A percentile compares a stretch with the other conserved stretches of the same genome.
phyloP scores from a whole-genome alignment of 2,329 filamentous ascomycete genomes.

The Xylaria sp. region DNA sequence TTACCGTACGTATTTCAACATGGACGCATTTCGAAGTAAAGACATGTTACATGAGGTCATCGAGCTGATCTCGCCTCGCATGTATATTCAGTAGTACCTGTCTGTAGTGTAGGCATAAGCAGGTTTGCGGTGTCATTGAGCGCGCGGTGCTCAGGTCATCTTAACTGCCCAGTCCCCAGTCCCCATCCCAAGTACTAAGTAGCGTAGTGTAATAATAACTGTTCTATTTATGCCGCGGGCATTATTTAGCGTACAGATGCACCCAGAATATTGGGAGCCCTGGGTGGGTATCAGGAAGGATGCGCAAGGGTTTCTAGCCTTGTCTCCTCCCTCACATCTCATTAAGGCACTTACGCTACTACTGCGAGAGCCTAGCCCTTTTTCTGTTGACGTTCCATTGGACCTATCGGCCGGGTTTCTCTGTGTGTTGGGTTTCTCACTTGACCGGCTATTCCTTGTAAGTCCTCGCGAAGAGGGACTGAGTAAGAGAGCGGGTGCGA shows the following conservation, averaged over 20 bases:
- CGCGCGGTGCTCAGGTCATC: slow-evolving; percentile 23
- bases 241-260: slow-evolving; percentile 28
- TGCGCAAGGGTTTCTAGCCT: slow-evolving; percentile 42
- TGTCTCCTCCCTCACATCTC: slow-evolving; percentile 29
- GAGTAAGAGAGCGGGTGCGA: not conserved
- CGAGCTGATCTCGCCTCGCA: not conserved
- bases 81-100: not conserved
- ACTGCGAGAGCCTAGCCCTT: not conserved
- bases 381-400: slow-evolving; percentile 1
- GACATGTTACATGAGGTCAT: not conserved
- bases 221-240: slow-evolving; percentile 32
- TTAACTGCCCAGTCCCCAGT: slow-evolving; percentile 17
- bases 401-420: not conserved
- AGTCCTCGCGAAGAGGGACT: not conserved
- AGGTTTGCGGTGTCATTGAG: not conserved
- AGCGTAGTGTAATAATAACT: slow-evolving; percentile 14
- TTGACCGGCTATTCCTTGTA: not conserved
- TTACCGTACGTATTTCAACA: not conserved
- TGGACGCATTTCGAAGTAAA: too few relatives aligned
- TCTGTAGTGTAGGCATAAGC: not conserved
- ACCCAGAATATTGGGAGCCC: slow-evolving; percentile 44
- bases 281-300: slow-evolving; percentile 35
- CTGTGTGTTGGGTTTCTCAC: not conserved
- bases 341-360: not conserved
- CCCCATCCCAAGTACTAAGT: too few relatives aligned